These are phyloP conservation scores for Punctularia strigosozonata DNA, from an alignment of 768 basidiomycete genomes.

Conservation along the genomic window DNA sequence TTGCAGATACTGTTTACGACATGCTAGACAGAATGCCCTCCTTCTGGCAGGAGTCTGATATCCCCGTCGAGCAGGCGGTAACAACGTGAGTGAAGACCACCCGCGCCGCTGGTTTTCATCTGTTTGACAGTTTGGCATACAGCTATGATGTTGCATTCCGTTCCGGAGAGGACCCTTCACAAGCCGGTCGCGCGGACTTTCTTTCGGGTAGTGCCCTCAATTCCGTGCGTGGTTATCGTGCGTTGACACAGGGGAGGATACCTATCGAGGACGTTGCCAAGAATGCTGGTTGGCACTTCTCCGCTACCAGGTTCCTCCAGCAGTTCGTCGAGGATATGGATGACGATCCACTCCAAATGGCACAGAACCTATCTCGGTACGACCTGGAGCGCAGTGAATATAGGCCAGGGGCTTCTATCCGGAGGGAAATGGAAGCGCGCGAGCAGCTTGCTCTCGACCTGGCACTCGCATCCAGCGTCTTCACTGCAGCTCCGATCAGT, in stretches of 20 bases:
- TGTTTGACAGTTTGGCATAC: conserved; percentile 1
- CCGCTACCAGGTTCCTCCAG: conserved; percentile 33
- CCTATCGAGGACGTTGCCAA: conserved; percentile 24
- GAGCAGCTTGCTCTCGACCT: conserved; percentile 58
- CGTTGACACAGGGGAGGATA: conserved; percentile 36
- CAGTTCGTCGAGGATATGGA: conserved; percentile 27
- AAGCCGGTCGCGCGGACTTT: conserved; percentile 41
- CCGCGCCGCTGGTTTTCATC: background rate
- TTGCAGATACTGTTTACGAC: conserved; percentile 28
- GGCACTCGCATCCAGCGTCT: conserved; percentile 43
- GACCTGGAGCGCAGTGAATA: conserved; percentile 28
- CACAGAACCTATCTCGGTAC: conserved; percentile 29
- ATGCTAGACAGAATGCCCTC: conserved; percentile 40
- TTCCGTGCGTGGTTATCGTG: conserved; percentile 39
- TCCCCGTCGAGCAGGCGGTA: conserved; percentile 38
- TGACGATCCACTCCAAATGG: conserved; percentile 20
- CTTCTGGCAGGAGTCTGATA: conserved; percentile 43
- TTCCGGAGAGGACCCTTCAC: conserved; percentile 33
- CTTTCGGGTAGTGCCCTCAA: conserved; percentile 42
- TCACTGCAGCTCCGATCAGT: conserved; percentile 14
- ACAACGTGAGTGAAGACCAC: conserved; percentile 38
- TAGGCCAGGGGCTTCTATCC: conserved; percentile 26
- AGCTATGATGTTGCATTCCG: conserved; percentile 58
- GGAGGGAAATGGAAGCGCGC: conserved; percentile 40
- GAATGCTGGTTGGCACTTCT: conserved; percentile 41